Evolutionary conservation across 192 early-diverging fungal species (phyloP), one percentile per base, ranked within the genome.

Genomic region (Backusella tarrabulga): DNA sequence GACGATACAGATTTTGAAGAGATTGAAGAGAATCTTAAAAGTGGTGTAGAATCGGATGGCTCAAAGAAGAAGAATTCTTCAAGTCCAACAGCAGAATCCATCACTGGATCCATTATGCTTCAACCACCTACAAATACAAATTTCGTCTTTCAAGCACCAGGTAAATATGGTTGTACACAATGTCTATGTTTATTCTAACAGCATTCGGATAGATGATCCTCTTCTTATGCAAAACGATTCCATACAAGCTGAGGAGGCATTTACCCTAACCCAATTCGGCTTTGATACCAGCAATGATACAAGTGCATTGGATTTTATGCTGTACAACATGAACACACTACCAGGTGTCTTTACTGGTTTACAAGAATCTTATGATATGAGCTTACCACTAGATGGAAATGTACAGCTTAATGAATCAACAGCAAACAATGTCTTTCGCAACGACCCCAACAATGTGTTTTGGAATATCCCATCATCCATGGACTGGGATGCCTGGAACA

Each of bases 371-470:
- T 63, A 12, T 63, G 56, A 63, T n/a, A 32, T 63, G 21, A 63
- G 56, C 11, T 29, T 63, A 23, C 21, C 56, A 29, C 7, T 63
- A 12, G 26, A 63, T 12, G 56, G 56, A 26, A 63, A 29, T 12
- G 26, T 63, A 9, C 23, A 29, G n/a, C 21, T 63, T 9, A 26
- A 63, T 7, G 56, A 63, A 12, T 63, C 56, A 0, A 63, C 21
- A 6, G 12, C 56, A 63, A 29, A 63, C 12, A 63, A 32, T 63
- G 12, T 63, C 56, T 70, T 70, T 41, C 68, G 35, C 35, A 70
- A 38, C 35, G 68, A 70, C 8, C 68, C 68, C 12, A 70, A 70
- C 36, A 70, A 70, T 38, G 68, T 70, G 35, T 70, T 70, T 70
- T 70, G 68, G 68, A 38, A 41, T 23, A 21, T 70, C 0, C 68